Conservation (phyloP, 2,329 filamentous ascomycete genomes). For the Colletotrichum sp. region DNA sequence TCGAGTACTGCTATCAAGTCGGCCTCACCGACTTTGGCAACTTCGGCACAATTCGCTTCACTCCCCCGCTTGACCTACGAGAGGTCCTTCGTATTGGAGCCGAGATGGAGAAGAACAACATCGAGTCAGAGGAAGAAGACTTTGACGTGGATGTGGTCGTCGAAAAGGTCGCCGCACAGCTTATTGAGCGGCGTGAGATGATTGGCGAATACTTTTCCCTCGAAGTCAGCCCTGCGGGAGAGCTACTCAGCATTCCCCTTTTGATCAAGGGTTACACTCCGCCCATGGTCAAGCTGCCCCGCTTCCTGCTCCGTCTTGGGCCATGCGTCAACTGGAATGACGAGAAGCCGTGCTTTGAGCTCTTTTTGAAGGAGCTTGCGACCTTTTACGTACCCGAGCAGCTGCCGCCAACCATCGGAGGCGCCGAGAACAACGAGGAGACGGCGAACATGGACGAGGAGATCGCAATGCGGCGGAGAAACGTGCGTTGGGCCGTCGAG, state of each 20-base stretch:
- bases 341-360: constrained; percentile 85
- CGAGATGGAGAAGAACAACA: constrained; percentile 65
- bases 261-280: constrained; percentile 90
- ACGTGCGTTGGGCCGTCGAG: constrained; percentile 80
- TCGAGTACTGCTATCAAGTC: constrained; percentile 95
- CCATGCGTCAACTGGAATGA: constrained; percentile 87
- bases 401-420: constrained; percentile 60
- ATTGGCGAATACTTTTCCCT: constrained; percentile 91
- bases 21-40: constrained; percentile 96
- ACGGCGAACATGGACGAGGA: constrained; percentile 47
- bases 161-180: constrained; percentile 66
- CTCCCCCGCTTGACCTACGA: constrained; percentile 73
- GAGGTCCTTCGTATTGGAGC: constrained; percentile 77
- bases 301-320: constrained; percentile 85
- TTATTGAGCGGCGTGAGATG: constrained; percentile 83
- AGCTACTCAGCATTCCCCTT: constrained; percentile 80
- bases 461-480: constrained; percentile 63
- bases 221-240: constrained; percentile 78
- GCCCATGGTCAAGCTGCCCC: constrained; percentile 82
- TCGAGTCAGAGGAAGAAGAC: constrained; percentile 50
- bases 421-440: constrained; percentile 30
- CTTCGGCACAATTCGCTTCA: constrained; percentile 83
- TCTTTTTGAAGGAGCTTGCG: constrained; percentile 85
- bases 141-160: constrained; percentile 72
- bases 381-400: constrained; percentile 90